These are phyloP conservation scores for Marsdenia floribunda DNA, from an alignment of 257 asterid genomes.

Conservation along the genomic window DNA sequence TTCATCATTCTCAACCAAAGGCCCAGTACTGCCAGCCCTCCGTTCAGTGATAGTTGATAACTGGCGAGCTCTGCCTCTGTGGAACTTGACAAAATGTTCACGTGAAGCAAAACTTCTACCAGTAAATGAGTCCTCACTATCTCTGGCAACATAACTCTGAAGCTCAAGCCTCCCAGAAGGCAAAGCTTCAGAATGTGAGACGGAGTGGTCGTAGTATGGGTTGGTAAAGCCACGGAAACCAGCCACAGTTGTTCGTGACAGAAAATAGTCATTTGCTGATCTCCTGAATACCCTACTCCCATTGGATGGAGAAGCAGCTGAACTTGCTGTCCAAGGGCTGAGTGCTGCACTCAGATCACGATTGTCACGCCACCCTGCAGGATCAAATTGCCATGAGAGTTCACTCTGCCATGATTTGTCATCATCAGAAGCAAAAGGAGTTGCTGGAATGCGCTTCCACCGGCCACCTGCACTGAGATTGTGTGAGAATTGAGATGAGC, in stretches of 20 bases:
- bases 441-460: conserved; percentile 38
- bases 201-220: conserved; percentile 29
- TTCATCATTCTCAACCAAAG: conserved; percentile 32
- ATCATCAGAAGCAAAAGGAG: conserved; percentile 58
- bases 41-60: conserved; percentile 27
- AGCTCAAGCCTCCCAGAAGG: conserved; percentile 54
- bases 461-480: conserved; percentile 8
- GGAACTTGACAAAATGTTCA: conserved; percentile 12
- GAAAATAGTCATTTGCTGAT: conserved; percentile 65
- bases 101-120: conserved; percentile 20
- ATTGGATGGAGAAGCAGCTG: conserved; percentile 29
- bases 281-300: conserved; percentile 42
- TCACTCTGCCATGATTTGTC: conserved; percentile 65
- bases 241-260: conserved; percentile 29
- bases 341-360: conserved; percentile 52
- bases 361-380: conserved; percentile 52
- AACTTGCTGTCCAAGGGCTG: conserved; percentile 48
- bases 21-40: conserved; percentile 19
- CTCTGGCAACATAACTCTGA: conserved; percentile 47
- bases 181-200: conserved; percentile 30
- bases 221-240: conserved; percentile 26
- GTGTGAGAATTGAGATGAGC: conserved; percentile 32
- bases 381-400: conserved; percentile 72
- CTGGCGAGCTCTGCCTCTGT: conserved; percentile 7
- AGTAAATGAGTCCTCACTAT: conserved; percentile 21